These are phyloP conservation scores for Ceratocystis diversiconidia DNA, from an alignment of 2,329 filamentous ascomycete genomes.

Conservation along the genomic window DNA sequence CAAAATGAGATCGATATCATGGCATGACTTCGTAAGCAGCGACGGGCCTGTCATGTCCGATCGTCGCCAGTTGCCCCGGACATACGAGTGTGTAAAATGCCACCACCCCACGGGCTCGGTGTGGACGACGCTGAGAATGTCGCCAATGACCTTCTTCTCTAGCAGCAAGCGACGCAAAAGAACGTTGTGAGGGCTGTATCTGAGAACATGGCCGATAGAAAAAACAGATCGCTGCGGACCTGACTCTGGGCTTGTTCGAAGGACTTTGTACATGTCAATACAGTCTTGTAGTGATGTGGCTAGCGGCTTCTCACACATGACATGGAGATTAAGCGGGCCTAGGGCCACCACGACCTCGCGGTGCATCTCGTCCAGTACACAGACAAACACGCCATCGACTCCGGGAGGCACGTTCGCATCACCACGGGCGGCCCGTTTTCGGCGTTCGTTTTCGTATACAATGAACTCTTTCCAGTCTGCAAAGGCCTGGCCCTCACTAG, in stretches of 20 bases:
- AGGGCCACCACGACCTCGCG: slow-evolving; percentile 64
- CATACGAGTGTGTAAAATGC: slow-evolving; percentile 86
- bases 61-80: slow-evolving; percentile 86
- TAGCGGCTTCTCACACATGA: slow-evolving; percentile 92
- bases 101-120: slow-evolving; percentile 93
- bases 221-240: slow-evolving; percentile 42
- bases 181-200: slow-evolving; percentile 88
- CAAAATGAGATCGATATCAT: slow-evolving; percentile 84
- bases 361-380: slow-evolving; percentile 79
- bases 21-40: slow-evolving; percentile 86
- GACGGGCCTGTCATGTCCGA: slow-evolving; percentile 63
- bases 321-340: slow-evolving; percentile 56
- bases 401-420: slow-evolving; percentile 34
- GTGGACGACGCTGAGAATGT: slow-evolving; percentile 75
- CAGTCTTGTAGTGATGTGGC: slow-evolving; percentile 69
- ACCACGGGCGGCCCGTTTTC: slow-evolving; percentile 35
- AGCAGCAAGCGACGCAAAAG: slow-evolving; percentile 65
- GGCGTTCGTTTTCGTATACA: slow-evolving; percentile 51
- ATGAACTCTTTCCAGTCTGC: slow-evolving; percentile 61
- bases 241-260: slow-evolving; percentile 27
- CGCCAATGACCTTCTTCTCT: slow-evolving; percentile 62
- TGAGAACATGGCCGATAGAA: slow-evolving; percentile 82
- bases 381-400: slow-evolving; percentile 48
- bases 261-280: slow-evolving; percentile 52
- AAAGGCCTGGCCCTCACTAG: slow-evolving; percentile 54